Conservation (phyloP, 2,329 filamentous ascomycete genomes). For the Scopulariopsis brevicaulis region DNA sequence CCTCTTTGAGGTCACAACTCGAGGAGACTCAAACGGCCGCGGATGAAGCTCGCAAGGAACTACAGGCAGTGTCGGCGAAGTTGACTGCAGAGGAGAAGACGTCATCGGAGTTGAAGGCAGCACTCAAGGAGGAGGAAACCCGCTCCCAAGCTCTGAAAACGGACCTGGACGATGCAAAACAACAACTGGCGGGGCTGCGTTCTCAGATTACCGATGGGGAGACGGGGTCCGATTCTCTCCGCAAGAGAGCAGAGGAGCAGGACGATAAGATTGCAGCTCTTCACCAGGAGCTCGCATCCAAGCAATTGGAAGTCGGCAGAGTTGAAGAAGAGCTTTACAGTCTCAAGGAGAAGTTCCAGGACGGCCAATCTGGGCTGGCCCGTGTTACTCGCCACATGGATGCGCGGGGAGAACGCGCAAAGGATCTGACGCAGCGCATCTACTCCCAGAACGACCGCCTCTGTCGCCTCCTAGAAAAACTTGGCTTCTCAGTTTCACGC, state of each 20-base stretch:
- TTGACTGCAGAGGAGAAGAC: slow-evolving; percentile 39
- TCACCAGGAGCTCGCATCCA: slow-evolving; percentile 58
- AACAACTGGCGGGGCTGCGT: slow-evolving; percentile 57
- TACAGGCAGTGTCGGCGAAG: slow-evolving; percentile 40
- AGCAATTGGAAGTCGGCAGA: slow-evolving; percentile 64
- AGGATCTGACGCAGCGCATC: slow-evolving; percentile 73
- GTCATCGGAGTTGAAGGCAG: slow-evolving; percentile 40
- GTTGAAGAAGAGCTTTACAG: slow-evolving; percentile 66
- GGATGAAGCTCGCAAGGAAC: slow-evolving; percentile 43
- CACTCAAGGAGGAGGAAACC: slow-evolving; percentile 39
- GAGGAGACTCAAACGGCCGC: slow-evolving; percentile 45
- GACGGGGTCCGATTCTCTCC: slow-evolving; percentile 68
- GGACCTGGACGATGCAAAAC: slow-evolving; percentile 52
- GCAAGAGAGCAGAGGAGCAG: slow-evolving; percentile 63
- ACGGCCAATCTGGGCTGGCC: slow-evolving; percentile 38
- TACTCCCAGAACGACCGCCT: slow-evolving; percentile 78
- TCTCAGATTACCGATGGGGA: slow-evolving; percentile 70
- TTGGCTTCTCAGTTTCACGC: slow-evolving; percentile 73
- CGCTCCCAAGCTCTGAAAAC: slow-evolving; percentile 40
- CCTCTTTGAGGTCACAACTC: slow-evolving; percentile 51
- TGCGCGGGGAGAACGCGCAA: slow-evolving; percentile 59
- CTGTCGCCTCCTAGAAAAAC: slow-evolving; percentile 69
- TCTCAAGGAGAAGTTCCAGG: slow-evolving; percentile 53
- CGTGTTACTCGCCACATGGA: slow-evolving; percentile 48
- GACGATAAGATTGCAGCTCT: slow-evolving; percentile 59